Conservation (phyloP, 2,329 filamentous ascomycete genomes). For the Cryphonectria parasitica region DNA sequence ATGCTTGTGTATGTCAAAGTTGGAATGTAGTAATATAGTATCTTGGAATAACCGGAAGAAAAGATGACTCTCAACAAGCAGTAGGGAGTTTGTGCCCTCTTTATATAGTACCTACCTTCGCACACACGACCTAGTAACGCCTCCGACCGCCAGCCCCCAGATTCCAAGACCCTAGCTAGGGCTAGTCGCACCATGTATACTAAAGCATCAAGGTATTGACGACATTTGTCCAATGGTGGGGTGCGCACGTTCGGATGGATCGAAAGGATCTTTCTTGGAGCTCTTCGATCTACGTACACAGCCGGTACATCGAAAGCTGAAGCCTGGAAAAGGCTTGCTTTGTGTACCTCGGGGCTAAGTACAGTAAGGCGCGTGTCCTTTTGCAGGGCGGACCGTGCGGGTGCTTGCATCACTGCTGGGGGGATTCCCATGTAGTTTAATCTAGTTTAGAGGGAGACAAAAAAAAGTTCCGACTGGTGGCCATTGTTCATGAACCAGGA, state of each 20-base stretch:
- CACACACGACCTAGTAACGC: neutral
- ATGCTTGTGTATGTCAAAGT: neutral
- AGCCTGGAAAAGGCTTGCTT: neutral
- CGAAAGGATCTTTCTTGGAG: neutral
- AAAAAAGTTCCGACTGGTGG: neutral
- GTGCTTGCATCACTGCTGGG: neutral
- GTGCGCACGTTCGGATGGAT: neutral
- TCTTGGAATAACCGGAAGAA: neutral
- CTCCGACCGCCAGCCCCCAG: neutral
- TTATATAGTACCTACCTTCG: neutral
- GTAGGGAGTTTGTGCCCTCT: neutral
- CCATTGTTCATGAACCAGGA: neutral
- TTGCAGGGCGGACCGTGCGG: neutral
- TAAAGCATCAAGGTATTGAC: neutral
- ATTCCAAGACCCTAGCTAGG: neutral
- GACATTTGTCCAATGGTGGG: neutral
- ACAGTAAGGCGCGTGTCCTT: neutral
- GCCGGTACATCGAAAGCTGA: neutral
- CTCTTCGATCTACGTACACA: neutral
- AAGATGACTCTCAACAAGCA: neutral
- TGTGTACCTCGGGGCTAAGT: neutral
- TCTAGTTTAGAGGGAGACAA: neutral
- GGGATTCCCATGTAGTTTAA: neutral
- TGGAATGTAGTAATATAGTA: neutral
- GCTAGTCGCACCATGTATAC: constrained; percentile 1